Base-by-base conservation (phyloP, 768 basidiomycete species). In the Boletellus ananiceps region DNA sequence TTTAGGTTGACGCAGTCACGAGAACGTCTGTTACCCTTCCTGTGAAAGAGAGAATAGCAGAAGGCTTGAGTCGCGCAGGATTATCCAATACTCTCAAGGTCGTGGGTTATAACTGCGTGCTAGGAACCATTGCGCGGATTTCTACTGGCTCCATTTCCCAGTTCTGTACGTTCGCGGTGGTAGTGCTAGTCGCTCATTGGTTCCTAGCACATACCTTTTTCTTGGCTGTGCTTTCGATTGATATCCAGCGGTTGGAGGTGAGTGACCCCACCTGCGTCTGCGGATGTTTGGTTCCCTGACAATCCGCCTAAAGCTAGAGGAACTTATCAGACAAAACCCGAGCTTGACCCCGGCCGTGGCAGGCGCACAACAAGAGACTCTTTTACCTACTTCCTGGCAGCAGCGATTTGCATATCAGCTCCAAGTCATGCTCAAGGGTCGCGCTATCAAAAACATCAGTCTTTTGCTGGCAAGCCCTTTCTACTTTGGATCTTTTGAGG, bases 121-220 rank as follows among this genome's bases (percentile, higher is more conserved):
- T 95, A 5, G 84, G 86, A 4, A 65, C 85, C 53, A 83, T 93
- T 41, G 86, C 86, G 14, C 71, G 84, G 39, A 81, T 88, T 59
- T 79, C 86, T 38, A 78, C 76, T 14, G 87, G 90, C 36, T 86
- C 90, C 1, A 89, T 94, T 32, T 81, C 88, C 34, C 92, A 97
- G 59, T 95, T 97, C 62, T 95, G 93, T 66, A 77, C 83, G 3
- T 97, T 98, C 64, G 92, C 93, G 0, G 84, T 93, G 38, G 92
- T 97, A 19, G 92, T 97, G 11, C 77, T 97, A 18, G 87, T 97
- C 27, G 93, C 93, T 14, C 94, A 98, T 65, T 98, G 93, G 93
- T 95, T 94, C 71, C 77, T 98, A 52, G 86, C 95, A 14, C 91
- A 96, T 62, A 96, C 93, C 0, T 95, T 97, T 71, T 97, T 95